Conservation (phyloP, 176 grass and related monocot species). For the Rhynchospora pubera region DNA sequence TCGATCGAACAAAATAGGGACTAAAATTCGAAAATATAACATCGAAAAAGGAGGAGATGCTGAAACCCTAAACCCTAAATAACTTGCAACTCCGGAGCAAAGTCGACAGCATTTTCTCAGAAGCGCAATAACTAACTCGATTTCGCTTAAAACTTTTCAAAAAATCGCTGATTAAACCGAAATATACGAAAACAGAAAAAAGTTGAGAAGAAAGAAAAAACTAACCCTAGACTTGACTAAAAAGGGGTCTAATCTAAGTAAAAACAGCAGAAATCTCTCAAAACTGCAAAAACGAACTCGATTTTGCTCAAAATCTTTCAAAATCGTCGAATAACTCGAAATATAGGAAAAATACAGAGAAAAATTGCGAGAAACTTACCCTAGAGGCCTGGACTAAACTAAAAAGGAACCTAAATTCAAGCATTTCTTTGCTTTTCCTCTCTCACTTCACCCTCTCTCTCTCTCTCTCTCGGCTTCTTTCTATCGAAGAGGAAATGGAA, state of each 20-base stretch:
- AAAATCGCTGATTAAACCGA: neutral
- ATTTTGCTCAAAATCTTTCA: too few species aligned
- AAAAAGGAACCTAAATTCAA: too few species aligned
- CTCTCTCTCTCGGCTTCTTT: too few species aligned
- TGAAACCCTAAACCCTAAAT: conserved; percentile 17
- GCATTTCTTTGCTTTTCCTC: too few species aligned
- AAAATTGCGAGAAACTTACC: neutral
- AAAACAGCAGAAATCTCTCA: neutral
- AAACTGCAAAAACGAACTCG: neutral
- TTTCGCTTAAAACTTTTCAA: neutral
- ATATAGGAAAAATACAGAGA: neutral
- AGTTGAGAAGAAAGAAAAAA: too few species aligned
- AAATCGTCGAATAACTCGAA: too few species aligned
- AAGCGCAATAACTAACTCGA: neutral
- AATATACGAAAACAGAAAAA: neutral
- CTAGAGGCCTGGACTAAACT: neutral
- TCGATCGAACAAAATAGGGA: neutral
- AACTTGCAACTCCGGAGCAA: neutral
- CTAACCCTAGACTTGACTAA: too few species aligned
- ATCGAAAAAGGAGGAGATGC: neutral
- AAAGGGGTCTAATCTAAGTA: too few species aligned
- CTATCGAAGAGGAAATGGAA: too few species aligned
- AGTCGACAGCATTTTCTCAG: neutral
- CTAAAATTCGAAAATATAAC: neutral
- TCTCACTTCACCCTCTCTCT: too few species aligned